These are phyloP conservation scores for Solanum bulbocastanum DNA, from an alignment of 257 asterid species.

Conservation along the genomic window DNA sequence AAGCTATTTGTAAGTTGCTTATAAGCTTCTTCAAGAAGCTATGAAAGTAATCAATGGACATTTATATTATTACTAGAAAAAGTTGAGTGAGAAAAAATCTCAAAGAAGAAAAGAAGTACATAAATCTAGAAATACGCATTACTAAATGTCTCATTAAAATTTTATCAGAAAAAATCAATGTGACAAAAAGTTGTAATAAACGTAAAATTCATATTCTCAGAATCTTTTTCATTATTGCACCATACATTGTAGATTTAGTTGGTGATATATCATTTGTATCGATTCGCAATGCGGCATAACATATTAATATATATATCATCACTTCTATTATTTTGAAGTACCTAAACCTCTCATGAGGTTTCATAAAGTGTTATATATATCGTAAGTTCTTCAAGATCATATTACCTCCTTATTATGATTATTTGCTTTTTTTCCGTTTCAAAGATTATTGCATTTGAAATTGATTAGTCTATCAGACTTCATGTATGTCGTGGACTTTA, in stretches of 20 bases:
- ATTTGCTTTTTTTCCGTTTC: too few relatives aligned
- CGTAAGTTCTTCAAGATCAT: too few relatives aligned
- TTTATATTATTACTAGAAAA: background rate
- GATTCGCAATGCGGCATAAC: too few relatives aligned
- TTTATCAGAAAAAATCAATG: background rate
- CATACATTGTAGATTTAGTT: too few relatives aligned
- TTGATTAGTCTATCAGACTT: background rate
- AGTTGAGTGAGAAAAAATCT: background rate
- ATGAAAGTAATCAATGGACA: background rate
- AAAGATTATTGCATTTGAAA: too few relatives aligned
- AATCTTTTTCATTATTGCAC: too few relatives aligned
- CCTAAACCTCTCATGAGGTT: background rate
- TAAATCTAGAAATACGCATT: background rate
- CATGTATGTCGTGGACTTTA: too few relatives aligned
- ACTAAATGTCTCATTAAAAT: background rate
- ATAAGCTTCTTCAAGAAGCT: background rate
- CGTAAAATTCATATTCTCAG: too few relatives aligned
- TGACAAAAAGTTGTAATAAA: too few relatives aligned
- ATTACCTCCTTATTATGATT: too few relatives aligned
- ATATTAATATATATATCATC: too few relatives aligned
- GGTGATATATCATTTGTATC: background rate
- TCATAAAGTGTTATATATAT: background rate
- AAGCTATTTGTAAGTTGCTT: background rate
- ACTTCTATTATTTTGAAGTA: too few relatives aligned
- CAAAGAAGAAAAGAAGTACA: background rate